phyloP scores from a whole-genome alignment of 345 rosid genomes.

The Salix udensis region DNA sequence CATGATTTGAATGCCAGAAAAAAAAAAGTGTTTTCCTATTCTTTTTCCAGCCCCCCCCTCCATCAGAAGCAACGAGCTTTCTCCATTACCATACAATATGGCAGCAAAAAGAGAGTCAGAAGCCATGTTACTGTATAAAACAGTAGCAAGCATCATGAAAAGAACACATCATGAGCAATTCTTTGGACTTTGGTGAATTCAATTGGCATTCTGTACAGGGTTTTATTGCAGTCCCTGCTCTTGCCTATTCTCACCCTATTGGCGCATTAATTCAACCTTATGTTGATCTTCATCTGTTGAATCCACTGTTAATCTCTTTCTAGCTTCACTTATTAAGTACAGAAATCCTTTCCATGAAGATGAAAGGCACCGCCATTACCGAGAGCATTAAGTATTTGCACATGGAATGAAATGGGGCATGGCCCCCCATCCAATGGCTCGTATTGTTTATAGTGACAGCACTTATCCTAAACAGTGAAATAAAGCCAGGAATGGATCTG shows the following conservation, averaged over 20 bases:
- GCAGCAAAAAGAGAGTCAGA: neutral
- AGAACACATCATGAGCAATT: neutral
- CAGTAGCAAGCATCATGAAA: neutral
- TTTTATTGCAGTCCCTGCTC: neutral
- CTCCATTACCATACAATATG: neutral
- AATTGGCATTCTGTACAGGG: neutral
- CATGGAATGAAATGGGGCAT: neutral
- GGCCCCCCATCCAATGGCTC: neutral
- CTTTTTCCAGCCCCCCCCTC: neutral
- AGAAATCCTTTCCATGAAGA: neutral
- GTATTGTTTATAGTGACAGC: constrained; percentile 1
- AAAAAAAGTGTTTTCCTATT: neutral
- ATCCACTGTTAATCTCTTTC: neutral
- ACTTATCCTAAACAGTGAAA: neutral
- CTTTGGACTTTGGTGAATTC: neutral
- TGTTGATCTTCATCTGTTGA: neutral
- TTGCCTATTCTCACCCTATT: neutral
- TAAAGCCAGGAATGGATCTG: neutral
- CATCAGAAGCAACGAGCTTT: neutral
- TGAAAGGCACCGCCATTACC: neutral
- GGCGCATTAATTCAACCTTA: neutral
- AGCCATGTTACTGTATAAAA: too few relatives aligned
- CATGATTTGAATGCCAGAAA: constrained; percentile 18
- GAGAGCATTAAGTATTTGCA: neutral
- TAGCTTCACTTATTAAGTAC: too few relatives aligned